A percentile compares a stretch with the other conserved stretches of the same genome.
These are phyloP conservation scores for Pulveroboletus sp. DNA, from an alignment of 768 basidiomycete species.

Conservation along the genomic window DNA sequence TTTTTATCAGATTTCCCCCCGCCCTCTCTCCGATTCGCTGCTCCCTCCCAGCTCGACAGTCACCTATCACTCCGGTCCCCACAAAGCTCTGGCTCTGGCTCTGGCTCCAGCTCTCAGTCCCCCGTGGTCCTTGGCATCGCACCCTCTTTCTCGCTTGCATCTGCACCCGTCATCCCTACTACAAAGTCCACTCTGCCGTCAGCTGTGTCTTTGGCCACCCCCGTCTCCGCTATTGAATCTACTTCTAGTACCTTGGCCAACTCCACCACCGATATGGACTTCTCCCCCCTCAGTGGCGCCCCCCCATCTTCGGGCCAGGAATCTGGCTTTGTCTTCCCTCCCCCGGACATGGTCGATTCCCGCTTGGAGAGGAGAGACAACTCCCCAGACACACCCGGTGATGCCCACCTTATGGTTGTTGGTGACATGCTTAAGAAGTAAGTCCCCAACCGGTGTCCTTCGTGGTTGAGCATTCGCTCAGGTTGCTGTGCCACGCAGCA, in stretches of 20 bases:
- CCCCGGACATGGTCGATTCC: constrained; percentile 22
- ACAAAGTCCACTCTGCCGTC: neutral
- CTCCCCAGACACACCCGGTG: constrained; percentile 34
- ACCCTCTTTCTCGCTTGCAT: neutral
- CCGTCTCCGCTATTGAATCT: constrained; percentile 18
- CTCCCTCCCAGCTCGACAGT: neutral
- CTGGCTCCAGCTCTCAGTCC: constrained; percentile 29
- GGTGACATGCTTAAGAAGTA: constrained; percentile 53
- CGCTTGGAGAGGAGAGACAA: constrained; percentile 10
- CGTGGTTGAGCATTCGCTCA: constrained; percentile 3
- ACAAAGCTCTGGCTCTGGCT: constrained; percentile 17
- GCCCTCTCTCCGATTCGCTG: constrained; percentile 14
- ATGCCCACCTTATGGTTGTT: constrained; percentile 46
- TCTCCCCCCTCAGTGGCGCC: constrained; percentile 16
- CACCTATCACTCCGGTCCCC: constrained; percentile 19
- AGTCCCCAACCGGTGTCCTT: constrained; percentile 16
- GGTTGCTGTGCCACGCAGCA: constrained; percentile 37
- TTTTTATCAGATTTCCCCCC: constrained; percentile 38
- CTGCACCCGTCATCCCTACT: neutral
- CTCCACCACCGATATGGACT: constrained; percentile 23
- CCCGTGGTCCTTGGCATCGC: constrained; percentile 12
- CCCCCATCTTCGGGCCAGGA: constrained; percentile 14
- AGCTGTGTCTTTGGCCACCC: constrained; percentile 6
- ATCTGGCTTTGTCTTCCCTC: constrained; percentile 21
- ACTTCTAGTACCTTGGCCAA: constrained; percentile 15